Percentiles rank a stretch among this genome's conserved stretches.
Evolutionary conservation across 768 basidiomycete genomes (phyloP).

Genomic region (Amanita muscaria): DNA sequence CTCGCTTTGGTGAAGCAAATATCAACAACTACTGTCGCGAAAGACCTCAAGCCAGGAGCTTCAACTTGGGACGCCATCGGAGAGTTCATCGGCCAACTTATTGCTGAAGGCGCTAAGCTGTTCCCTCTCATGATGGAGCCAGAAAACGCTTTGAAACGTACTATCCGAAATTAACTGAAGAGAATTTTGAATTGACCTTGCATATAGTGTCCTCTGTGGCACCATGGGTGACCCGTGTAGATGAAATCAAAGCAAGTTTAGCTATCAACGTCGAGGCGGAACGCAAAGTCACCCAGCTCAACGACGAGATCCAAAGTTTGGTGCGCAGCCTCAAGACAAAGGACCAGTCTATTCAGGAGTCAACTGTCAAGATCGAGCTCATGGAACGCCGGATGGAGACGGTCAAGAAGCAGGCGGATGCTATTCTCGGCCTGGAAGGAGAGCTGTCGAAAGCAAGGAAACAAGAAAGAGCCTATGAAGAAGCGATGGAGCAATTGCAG

Average conservation of each 20-base stretch:
- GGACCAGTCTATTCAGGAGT: slow-evolving; percentile 87
- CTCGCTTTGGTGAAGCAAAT: slow-evolving; percentile 66
- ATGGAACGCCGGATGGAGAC: slow-evolving; percentile 91
- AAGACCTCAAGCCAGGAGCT: slow-evolving; percentile 52
- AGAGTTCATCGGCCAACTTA: slow-evolving; percentile 57
- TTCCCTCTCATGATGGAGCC: slow-evolving; percentile 64
- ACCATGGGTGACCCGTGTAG: slow-evolving; percentile 81
- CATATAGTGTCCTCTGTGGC: slow-evolving; percentile 57
- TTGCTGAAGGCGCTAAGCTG: slow-evolving; percentile 61
- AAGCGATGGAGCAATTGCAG: slow-evolving; percentile 90
- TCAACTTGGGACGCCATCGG: slow-evolving; percentile 75
- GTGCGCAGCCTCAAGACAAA: slow-evolving; percentile 77
- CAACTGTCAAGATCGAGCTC: slow-evolving; percentile 85
- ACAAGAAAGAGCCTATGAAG: slow-evolving; percentile 85
- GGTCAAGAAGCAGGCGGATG: slow-evolving; percentile 84
- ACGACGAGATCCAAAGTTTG: slow-evolving; percentile 85
- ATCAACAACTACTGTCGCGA: slow-evolving; percentile 61
- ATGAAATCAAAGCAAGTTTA: slow-evolving; percentile 72
- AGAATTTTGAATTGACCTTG: background rate
- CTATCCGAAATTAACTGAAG: no score
- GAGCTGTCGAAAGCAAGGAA: slow-evolving; percentile 76
- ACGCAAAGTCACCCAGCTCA: slow-evolving; percentile 73
- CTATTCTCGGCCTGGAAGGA: slow-evolving; percentile 69
- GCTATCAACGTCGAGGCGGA: slow-evolving; percentile 91
- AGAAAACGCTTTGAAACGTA: slow-evolving; percentile 76